Evolutionary conservation across 345 rosid genomes (phyloP), one percentile per base, ranked within the genome.

Genomic region (Excoecaria agallocha): DNA sequence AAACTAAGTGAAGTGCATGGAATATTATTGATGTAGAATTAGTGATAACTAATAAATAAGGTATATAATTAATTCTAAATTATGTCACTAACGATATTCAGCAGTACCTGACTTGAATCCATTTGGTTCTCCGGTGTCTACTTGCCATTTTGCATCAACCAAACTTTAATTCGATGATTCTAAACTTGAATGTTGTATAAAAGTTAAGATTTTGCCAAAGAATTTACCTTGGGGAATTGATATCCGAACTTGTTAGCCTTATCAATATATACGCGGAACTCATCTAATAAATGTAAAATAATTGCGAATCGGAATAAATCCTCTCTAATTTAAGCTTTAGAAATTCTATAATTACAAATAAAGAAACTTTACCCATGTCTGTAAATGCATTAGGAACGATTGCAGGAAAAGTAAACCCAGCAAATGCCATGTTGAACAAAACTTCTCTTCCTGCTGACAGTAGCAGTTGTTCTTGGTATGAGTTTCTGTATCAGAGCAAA

Each of bases 231-330:
- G 88, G 20, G 98, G 98, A 70, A 94, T 88, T 13, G 87, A 82
- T 73, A 92, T 89, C 83, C 88, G 85, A 88, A 94, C 82, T 89
- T 94, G 86, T 94, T 94, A 50, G 24, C 85, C 37, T 89, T 90
- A 75, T 94, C 98, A 17, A 83, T 86, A 81, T 86, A 94, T 49
- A 60, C 75, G 22, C 84, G 90, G 63, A 85, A 83, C 38, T 37
- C 17, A 38, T 8, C 63, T n/a, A n/a, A n/a, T n/a, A n/a, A n/a
- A n/a, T n/a, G n/a, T n/a, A n/a, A n/a, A n/a, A 48, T 12, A 9
- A 45, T 0, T 8, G 17, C 3, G 16, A 74, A 6, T 8, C 58
- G 12, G 7, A 39, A 6, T 19, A 12, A 4, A 17, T 19, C 25
- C 43, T 62, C 67, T 38, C 41, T 6, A 56, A 56, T n/a, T n/a